Percentiles rank a stretch among this genome's conserved stretches.
phyloP scores from a whole-genome alignment of 768 basidiomycete genomes.

The Mycena rosella region DNA sequence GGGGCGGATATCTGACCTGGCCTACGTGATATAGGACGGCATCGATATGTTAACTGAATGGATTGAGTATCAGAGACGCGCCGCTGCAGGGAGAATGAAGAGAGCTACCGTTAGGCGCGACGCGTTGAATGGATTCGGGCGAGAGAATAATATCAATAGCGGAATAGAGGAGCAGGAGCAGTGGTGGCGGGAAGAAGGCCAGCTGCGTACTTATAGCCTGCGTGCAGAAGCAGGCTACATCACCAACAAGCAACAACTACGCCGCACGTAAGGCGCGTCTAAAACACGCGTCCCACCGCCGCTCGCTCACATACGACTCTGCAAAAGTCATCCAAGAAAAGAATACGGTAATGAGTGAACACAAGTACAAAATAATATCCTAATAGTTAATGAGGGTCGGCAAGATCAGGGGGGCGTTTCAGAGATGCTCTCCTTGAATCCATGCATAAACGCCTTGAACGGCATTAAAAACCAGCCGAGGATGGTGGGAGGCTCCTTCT shows the following conservation, averaged over 20 bases:
- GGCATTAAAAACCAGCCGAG: constrained; percentile 74
- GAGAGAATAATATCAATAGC: background rate
- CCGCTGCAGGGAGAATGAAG: background rate
- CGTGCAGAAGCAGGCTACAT: background rate
- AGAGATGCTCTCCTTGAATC: constrained; percentile 72
- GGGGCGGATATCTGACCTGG: background rate
- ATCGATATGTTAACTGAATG: background rate
- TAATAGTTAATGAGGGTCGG: constrained; percentile 25
- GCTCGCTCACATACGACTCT: background rate
- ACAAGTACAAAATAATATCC: constrained; percentile 23
- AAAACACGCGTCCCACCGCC: constrained; percentile 13
- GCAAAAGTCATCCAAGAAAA: constrained; percentile 18
- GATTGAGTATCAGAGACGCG: background rate
- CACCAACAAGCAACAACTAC: constrained; percentile 11
- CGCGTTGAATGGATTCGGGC: constrained; percentile 4
- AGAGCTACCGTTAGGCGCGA: background rate
- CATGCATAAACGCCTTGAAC: constrained; percentile 73
- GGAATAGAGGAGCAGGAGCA: background rate
- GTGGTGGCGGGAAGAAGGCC: background rate
- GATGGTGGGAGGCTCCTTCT: constrained; percentile 59
- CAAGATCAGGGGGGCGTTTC: constrained; percentile 33
- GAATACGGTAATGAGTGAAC: constrained; percentile 18
- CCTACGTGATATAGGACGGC: constrained; percentile 17
- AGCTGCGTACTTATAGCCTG: constrained; percentile 14
- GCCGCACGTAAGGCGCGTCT: constrained; percentile 35